A percentile compares a stretch with the other conserved stretches of the same genome.
Conservation (phyloP, 176 grass and related monocot species). For the Oryza longistaminata region DNA sequence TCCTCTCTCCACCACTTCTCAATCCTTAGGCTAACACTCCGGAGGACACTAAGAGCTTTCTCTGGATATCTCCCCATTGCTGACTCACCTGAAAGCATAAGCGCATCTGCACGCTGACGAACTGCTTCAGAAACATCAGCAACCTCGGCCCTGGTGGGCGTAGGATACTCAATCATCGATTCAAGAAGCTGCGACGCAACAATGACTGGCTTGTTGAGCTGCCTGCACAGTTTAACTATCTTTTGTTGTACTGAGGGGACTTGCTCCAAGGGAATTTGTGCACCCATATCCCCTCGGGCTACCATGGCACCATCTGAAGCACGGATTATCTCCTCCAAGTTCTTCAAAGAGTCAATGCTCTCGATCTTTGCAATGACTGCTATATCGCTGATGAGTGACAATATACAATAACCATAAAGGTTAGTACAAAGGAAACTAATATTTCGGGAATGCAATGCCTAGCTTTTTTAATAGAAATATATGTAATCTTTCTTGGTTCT, state of each 20-base stretch:
- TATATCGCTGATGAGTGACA: constrained; percentile 79
- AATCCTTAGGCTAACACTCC: constrained; percentile 86
- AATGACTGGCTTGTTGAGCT: constrained; percentile 96
- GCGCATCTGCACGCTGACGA: constrained; percentile 79
- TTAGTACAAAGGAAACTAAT: constrained; percentile 25
- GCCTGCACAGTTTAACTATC: constrained; percentile 81
- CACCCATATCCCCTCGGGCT: constrained; percentile 93
- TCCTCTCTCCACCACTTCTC: constrained; percentile 98
- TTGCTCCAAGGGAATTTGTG: constrained; percentile 93
- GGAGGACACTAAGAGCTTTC: constrained; percentile 85
- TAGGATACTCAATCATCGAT: constrained; percentile 97
- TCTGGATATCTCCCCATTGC: constrained; percentile 94
- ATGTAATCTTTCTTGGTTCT: background rate
- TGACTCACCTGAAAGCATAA: constrained; percentile 99
- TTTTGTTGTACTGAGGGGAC: constrained; percentile 90
- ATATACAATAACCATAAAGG: constrained; percentile 28
- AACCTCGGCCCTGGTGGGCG: constrained; percentile 90
- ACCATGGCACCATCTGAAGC: constrained; percentile 96
- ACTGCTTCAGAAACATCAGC: constrained; percentile 97
- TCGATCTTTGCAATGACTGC: constrained; percentile 94
- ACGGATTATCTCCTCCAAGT: constrained; percentile 78
- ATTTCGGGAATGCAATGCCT: constrained; percentile 12
- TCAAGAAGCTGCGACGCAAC: constrained; percentile 96
- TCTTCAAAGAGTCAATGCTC: constrained; percentile 85
- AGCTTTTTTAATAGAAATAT: background rate